Conservation (phyloP, 1,284 basidiomycete genomes). For the Rhodofomes roseus region DNA sequence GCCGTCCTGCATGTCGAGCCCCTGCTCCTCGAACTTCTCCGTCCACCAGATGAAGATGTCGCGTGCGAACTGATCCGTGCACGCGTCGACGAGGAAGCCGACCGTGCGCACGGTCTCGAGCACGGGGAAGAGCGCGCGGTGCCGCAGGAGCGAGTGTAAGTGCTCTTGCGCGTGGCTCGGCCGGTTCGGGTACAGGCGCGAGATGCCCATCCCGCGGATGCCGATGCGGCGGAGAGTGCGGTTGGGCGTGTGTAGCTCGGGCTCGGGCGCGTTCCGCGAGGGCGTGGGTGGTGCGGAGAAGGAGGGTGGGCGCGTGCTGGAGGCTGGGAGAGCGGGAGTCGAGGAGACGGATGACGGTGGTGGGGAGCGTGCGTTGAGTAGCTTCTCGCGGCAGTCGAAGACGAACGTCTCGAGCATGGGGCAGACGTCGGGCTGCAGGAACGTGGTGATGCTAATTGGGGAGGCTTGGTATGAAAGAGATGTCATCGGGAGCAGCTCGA, state of each 20-base stretch:
- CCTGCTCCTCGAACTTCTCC: conserved; percentile 44
- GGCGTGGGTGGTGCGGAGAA: conserved; percentile 4
- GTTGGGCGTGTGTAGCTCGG: conserved; percentile 30
- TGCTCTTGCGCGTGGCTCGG: conserved; percentile 32
- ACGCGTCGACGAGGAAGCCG: conserved; percentile 42
- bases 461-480: conserved; percentile 27
- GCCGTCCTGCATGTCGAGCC: conserved; percentile 49
- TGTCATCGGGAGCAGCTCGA: conserved; percentile 39
- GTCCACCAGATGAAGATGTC: conserved; percentile 54
- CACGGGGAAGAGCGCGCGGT: conserved; percentile 37
- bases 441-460: conserved; percentile 36
- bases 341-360: conserved; percentile 5
- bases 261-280: conserved; percentile 16
- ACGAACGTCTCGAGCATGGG: conserved; percentile 42
- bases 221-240: conserved; percentile 41
- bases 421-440: conserved; percentile 39
- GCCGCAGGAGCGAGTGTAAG: conserved; percentile 36
- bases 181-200: conserved; percentile 41
- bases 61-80: conserved; percentile 38
- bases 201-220: conserved; percentile 38
- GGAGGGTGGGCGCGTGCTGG: neutral
- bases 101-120: conserved; percentile 44
- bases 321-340: neutral
- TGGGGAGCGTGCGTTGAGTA: conserved; percentile 9
- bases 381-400: conserved; percentile 28